Evolutionary conservation across 495 filamentous ascomycete genomes (phyloP), one percentile per base, ranked within the genome.

Genomic region (Neurospora sp.): DNA sequence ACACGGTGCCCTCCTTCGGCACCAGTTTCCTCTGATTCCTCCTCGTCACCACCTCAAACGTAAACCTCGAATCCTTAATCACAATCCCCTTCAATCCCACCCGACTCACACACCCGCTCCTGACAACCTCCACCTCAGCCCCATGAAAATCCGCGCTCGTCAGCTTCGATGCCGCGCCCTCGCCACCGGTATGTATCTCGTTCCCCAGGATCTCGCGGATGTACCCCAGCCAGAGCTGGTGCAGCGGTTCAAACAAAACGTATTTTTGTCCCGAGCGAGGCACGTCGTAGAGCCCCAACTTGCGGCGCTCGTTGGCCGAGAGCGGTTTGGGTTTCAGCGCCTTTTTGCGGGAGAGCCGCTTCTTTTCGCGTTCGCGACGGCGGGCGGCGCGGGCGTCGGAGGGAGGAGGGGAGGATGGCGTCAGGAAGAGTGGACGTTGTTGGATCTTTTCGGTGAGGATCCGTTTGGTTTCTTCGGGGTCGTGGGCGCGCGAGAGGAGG

Each of bases 131-230:
- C 16, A 98, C 80, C 80, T 90, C 84, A 20, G 95, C 94, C 0
- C 96, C 96, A 81, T 98, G 96, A 77, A 91, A 96, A 81, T 99
- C 96, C 44, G 93, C 93, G 78, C 91, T 92, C 27, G 87, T 89
- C 71, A 97, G 82, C 80, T 93, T 91, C 40, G 90, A 89, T 78
- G 90, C 80, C 77, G 86, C 77, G 75, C 80, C 73, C 38, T 85
- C 78, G 1, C 84, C 84, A 27, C 83, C 84, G 0, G 77, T 80
- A 49, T 84, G 83, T 44, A 85, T 81, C 75, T 84, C 84, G 69
- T 46, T 79, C 1, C 87, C 88, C 16, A 97, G 78, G 0, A 95
- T 82, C 74, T 95, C 93, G 75, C 89, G 88, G 81, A 96, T 92
- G 83, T 99, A 98, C 2, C 85, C 88, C 7, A 90, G 76, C 96